These are phyloP conservation scores for Aureobasidium subglaciale DNA, from an alignment of 2,329 filamentous ascomycete genomes.

Conservation along the genomic window DNA sequence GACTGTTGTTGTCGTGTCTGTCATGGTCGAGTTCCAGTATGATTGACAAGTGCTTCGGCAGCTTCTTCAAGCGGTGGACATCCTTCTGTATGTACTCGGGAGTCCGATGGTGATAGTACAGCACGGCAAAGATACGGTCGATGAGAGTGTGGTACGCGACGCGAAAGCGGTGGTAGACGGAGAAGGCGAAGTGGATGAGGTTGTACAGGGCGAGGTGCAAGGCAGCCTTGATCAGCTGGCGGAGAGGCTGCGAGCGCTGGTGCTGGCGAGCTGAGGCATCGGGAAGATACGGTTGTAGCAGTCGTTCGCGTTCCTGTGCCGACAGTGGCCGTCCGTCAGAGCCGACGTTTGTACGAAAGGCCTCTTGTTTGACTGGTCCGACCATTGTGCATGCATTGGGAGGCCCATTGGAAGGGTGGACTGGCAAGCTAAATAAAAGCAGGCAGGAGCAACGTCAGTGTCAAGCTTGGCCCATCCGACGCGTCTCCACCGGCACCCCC, in stretches of 20 bases:
- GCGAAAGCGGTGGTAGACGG: constrained; percentile 75
- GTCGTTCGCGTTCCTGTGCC: constrained; percentile 25
- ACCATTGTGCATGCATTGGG: constrained; percentile 21
- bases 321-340: constrained; percentile 23
- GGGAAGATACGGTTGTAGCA: constrained; percentile 30
- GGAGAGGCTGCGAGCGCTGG: constrained; percentile 13
- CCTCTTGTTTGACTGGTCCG: constrained; percentile 22
- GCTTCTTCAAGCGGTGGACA: constrained; percentile 62
- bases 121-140: constrained; percentile 70
- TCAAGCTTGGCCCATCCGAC: background rate
- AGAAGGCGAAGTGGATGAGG: constrained; percentile 73
- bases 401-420: background rate
- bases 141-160: constrained; percentile 71
- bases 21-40: constrained; percentile 70
- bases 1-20: constrained; percentile 59
- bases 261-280: background rate
- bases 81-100: constrained; percentile 88
- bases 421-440: background rate
- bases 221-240: constrained; percentile 44
- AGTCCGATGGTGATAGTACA: constrained; percentile 93
- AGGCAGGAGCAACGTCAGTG: constrained; percentile 12
- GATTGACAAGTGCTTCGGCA: constrained; percentile 82
- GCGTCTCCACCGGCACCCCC: constrained; percentile 5
- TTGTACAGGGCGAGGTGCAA: constrained; percentile 62
- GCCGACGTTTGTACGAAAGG: constrained; percentile 25